Percentiles rank a stretch among this genome's conserved stretches.
Evolutionary conservation across 1,139 yeast genomes (phyloP).

Genomic region (Candida sp.): DNA sequence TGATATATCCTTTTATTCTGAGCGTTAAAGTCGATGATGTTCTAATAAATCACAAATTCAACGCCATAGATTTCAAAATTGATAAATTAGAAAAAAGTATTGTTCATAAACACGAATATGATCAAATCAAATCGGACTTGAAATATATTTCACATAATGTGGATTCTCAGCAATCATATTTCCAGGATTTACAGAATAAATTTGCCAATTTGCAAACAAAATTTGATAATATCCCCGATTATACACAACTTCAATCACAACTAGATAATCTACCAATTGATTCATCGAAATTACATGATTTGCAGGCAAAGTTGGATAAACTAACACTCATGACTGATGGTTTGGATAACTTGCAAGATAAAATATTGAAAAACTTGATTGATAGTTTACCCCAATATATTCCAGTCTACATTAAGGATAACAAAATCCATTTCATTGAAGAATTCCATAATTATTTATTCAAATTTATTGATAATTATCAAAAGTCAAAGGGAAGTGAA

Average conservation of each 20-base stretch:
- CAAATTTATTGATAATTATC: constrained; percentile 30
- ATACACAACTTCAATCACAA: neutral
- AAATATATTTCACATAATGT: neutral
- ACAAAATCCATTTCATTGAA: constrained; percentile 36
- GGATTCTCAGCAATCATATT: neutral
- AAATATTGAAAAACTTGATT: constrained; percentile 18
- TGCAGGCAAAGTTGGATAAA: constrained; percentile 13
- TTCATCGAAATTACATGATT: neutral
- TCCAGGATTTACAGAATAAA: constrained; percentile 14
- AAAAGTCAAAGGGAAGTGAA: constrained; percentile 1
- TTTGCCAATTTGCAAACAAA: constrained; percentile 10
- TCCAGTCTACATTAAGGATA: constrained; percentile 31
- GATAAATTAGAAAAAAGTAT: constrained; percentile 4
- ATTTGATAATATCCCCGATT: neutral
- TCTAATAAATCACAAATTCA: constrained; percentile 10
- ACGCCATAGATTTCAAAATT: constrained; percentile 8
- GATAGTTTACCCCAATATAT: constrained; percentile 24
- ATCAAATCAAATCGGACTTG: constrained; percentile 7
- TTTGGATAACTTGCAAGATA: constrained; percentile 18
- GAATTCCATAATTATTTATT: constrained; percentile 37
- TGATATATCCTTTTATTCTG: neutral
- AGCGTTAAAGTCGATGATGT: neutral
- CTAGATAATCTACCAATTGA: neutral
- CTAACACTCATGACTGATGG: constrained; percentile 12
- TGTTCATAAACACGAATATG: constrained; percentile 8